A percentile compares a stretch with the other conserved stretches of the same genome.
phyloP scores from a whole-genome alignment of 331 rosid genomes.

The Ulmus americana region DNA sequence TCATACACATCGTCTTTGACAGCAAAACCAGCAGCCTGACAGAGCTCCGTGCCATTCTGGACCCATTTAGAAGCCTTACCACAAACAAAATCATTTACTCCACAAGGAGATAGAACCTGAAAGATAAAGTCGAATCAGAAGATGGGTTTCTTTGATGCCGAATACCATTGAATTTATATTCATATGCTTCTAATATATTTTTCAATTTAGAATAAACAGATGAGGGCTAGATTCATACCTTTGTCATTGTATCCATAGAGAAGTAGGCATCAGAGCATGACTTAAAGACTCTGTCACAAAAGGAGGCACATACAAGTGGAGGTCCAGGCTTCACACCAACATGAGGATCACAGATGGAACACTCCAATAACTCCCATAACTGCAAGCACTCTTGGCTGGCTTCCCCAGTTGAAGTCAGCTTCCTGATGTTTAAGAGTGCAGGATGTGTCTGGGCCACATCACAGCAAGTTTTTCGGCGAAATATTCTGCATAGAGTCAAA shows the following conservation, averaged over 20 bases:
- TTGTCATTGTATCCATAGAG: constrained; percentile 71
- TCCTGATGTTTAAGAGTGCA: constrained; percentile 64
- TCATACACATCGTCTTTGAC: constrained; percentile 40
- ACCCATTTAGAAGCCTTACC: constrained; percentile 94
- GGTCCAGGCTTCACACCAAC: constrained; percentile 78
- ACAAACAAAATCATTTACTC: constrained; percentile 89
- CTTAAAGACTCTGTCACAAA: constrained; percentile 63
- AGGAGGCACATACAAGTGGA: constrained; percentile 67
- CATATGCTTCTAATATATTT: neutral
- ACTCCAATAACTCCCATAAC: constrained; percentile 91
- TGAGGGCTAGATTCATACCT: constrained; percentile 37
- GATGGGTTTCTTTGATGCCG: constrained; percentile 9
- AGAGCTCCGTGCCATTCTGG: constrained; percentile 85
- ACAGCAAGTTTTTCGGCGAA: constrained; percentile 76
- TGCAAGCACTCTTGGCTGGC: constrained; percentile 75
- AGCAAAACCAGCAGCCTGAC: constrained; percentile 71
- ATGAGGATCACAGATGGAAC: constrained; percentile 80
- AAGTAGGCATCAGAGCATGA: constrained; percentile 87
- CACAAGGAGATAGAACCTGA: constrained; percentile 94
- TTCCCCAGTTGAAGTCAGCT: constrained; percentile 80
- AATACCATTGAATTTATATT: neutral
- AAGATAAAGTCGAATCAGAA: constrained; percentile 30
- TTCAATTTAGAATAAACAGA: neutral
- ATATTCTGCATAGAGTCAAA: constrained; percentile 76
- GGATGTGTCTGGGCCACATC: constrained; percentile 75